Evolutionary conservation across 2,329 filamentous ascomycete genomes (phyloP), one percentile per base, ranked within the genome.

Genomic region (Fusarium nurragi): DNA sequence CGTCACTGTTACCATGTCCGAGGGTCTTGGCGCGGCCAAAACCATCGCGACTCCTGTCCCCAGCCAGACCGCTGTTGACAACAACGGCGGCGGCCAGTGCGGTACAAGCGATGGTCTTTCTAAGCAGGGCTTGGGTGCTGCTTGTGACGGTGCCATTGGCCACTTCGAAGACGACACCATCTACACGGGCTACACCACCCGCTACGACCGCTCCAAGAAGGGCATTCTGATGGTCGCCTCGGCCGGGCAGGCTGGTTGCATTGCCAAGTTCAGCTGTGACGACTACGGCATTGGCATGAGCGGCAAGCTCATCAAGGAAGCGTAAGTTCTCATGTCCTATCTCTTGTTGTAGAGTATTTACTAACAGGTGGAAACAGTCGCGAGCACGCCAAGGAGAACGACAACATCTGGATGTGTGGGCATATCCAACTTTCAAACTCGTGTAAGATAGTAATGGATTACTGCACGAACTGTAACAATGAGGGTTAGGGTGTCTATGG

Each of bases 281-380:
- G 58, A 64, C 39, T 64, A 64, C 8, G 60, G 60, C 6, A 53
- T 64, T n/a, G 57, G 57, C 10, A 60, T 60, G 57, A 57, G 30
- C 26, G 47, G 47, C 12, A 45, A 19, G 9, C 28, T 28, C 4
- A 61, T 61, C 7, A 61, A 53, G 26, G 41, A 46, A 26, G 47
- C 47, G 38, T 44, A 14, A 25, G 47, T 7, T 10, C 6, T 22
- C 10, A 16, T 8, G 16, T 4, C 5, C 21, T n/a, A 8, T 4
- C n/a, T 6, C 13, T 14, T 16, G 7, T 2, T 22, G 3, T 22
- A 14, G 14, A 16, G 14, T 14, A 32, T 32, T 5, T 32, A 14
- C 28, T 32, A 32, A 32, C 13, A 7, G 14, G 8, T 26, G 25
- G 28, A 8, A 21, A 38, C 11, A 44, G 39, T 34, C 55, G 55